Evolutionary conservation across 108 stramenopile genomes (phyloP).

Genomic region (Skeletonema grethae): DNA sequence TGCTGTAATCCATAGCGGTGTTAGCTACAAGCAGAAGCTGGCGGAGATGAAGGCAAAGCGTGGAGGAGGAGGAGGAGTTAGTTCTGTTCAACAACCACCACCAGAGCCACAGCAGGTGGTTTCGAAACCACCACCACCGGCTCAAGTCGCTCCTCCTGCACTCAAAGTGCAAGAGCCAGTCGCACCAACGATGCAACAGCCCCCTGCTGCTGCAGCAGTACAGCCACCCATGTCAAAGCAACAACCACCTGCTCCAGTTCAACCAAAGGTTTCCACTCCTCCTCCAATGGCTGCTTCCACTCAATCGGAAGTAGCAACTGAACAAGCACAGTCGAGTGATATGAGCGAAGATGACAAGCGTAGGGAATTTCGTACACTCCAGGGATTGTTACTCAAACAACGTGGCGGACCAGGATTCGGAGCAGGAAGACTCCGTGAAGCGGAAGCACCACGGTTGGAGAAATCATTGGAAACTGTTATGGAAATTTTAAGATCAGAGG

Average conservation of each 20-base stretch:
- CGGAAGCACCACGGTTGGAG: constrained; percentile 63
- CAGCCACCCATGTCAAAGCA: background rate
- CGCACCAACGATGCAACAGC: background rate
- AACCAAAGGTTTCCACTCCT: background rate
- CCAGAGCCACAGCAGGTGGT: background rate
- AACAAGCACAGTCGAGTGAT: constrained; percentile 19
- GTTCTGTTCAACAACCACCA: constrained; percentile 17
- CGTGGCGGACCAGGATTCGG: constrained; percentile 90
- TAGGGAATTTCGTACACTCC: constrained; percentile 62
- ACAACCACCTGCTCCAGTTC: constrained; percentile 1
- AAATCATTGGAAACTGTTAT: constrained; percentile 47
- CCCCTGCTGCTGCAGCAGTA: background rate
- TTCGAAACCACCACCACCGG: background rate
- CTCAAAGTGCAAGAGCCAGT: background rate
- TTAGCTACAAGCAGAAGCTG: constrained; percentile 72
- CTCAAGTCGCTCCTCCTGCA: background rate
- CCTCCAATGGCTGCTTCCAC: background rate
- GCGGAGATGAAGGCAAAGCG: constrained; percentile 37
- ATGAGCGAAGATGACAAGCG: constrained; percentile 52
- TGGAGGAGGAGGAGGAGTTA: constrained; percentile 10
- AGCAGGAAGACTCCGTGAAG: constrained; percentile 62
- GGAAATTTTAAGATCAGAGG: constrained; percentile 53
- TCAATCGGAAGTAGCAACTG: background rate
- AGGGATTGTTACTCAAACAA: constrained; percentile 84
- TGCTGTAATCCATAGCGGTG: constrained; percentile 24